These are phyloP conservation scores for Populus simonii DNA, from an alignment of 345 rosid species.

Conservation along the genomic window DNA sequence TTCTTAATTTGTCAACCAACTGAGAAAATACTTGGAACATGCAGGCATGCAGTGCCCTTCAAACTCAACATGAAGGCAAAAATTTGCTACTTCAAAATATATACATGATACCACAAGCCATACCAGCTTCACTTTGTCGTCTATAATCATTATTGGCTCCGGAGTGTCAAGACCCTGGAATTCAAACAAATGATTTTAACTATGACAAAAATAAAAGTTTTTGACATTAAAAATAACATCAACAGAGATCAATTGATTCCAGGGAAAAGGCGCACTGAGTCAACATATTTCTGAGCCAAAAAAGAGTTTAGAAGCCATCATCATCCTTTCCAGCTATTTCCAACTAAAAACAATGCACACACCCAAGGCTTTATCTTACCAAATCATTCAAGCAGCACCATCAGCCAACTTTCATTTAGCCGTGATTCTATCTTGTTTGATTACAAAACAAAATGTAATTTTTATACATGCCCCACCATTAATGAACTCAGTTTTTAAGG, in stretches of 20 bases:
- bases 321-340: not conserved
- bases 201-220: not conserved
- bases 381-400: not conserved
- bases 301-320: not conserved
- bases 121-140: conserved; percentile 51
- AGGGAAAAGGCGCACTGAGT: not conserved
- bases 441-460: too few relatives aligned
- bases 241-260: not conserved
- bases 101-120: not conserved
- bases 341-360: not conserved
- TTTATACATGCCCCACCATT: too few relatives aligned
- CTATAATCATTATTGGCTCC: conserved; percentile 51
- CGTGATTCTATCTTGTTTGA: too few relatives aligned
- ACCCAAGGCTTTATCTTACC: not conserved
- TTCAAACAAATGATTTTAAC: conserved; percentile 1
- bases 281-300: not conserved
- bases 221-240: not conserved
- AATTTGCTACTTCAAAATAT: not conserved
- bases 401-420: too few relatives aligned
- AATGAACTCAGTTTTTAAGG: too few relatives aligned
- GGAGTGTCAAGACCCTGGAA: conserved; percentile 57
- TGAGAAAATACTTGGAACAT: not conserved
- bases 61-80: not conserved
- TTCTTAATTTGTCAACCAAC: not conserved
- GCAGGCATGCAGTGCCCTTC: not conserved